Evolutionary conservation across 192 early-diverging fungal genomes (phyloP), one percentile per base, ranked within the genome.

Genomic region (Umbelopsis sp.): DNA sequence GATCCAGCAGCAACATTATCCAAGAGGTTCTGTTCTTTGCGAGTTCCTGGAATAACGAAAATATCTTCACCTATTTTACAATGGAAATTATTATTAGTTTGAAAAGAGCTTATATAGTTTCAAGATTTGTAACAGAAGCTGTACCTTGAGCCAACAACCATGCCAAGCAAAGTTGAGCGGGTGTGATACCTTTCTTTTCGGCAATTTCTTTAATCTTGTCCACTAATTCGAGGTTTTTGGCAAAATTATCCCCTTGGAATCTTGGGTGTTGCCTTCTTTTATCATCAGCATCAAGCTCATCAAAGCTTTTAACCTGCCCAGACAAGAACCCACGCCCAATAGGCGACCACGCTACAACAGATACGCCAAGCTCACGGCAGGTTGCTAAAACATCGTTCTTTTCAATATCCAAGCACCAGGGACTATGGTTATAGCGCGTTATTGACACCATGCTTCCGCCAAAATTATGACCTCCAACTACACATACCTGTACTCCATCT

Each of bases 1-100:
- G 81, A 53, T 1, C 72, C 73, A 56, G 82, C 77, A 38, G 47
- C 56, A 38, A 77, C 21, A 56, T 77, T 83, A 22, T 80, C 73
- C 24, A 81, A 75, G 1, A 85, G 73, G 47, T 83, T 77, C 53
- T 83, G 77, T 24, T 77, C 72, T 43, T 76, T 69, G 67, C 75
- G 86, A n/a, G 89, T 87, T 20, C 87, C 89, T 1, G 87, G 86
- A 74, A 87, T 86, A 20, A 79, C 80, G 76, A 88, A 71, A 47
- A 88, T 72, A 22, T 75, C 68, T 25, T 36, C 10, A 10, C 47
- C 47, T 49, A 21, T n/a, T 2, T 44, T 44, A 41, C 14, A 20
- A 1, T 16, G 4, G n/a, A 17, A 16, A n/a, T n/a, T 16, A 21
- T n/a, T 17, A 21, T 49, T 16, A 49, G 47, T 17, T 16, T 3